Evolutionary conservation across 164 flowering plant species (phyloP).

Genomic region (Saururus chinensis): DNA sequence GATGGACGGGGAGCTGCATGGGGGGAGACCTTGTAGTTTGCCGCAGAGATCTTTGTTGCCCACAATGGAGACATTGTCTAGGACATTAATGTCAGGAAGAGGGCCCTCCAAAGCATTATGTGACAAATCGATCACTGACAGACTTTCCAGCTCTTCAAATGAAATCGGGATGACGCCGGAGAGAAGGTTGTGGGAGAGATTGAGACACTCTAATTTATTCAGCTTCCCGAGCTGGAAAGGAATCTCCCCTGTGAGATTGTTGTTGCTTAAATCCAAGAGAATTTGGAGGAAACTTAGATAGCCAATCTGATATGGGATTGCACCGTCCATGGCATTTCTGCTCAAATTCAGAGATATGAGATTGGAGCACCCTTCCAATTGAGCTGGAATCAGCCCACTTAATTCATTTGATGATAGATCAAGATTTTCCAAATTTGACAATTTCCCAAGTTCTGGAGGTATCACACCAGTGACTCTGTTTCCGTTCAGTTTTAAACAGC

Average conservation of each 20-base stretch:
- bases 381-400: no score
- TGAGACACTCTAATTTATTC: constrained; percentile 22
- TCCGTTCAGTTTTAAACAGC: neutral
- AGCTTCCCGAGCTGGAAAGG: constrained; percentile 34
- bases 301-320: constrained; percentile 6
- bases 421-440: neutral
- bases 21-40: no score
- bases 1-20: neutral
- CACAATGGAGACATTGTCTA: neutral
- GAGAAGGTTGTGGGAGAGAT: constrained; percentile 44
- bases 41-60: constrained; percentile 37
- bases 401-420: no score
- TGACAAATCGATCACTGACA: no score
- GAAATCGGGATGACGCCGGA: constrained; percentile 36
- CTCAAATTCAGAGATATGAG: no score
- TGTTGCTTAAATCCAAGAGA: constrained; percentile 32
- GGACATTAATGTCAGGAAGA: no score
- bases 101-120: no score
- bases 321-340: no score
- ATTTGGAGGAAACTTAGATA: constrained; percentile 13
- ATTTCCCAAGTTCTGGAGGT: neutral
- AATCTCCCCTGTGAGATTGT: constrained; percentile 22
- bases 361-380: no score
- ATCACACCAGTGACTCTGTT: neutral
- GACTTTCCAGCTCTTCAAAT: constrained; percentile 20